A percentile compares a stretch with the other conserved stretches of the same genome.
Evolutionary conservation across 1,139 yeast species (phyloP).

Genomic region (Magnusiomyces ingens): DNA sequence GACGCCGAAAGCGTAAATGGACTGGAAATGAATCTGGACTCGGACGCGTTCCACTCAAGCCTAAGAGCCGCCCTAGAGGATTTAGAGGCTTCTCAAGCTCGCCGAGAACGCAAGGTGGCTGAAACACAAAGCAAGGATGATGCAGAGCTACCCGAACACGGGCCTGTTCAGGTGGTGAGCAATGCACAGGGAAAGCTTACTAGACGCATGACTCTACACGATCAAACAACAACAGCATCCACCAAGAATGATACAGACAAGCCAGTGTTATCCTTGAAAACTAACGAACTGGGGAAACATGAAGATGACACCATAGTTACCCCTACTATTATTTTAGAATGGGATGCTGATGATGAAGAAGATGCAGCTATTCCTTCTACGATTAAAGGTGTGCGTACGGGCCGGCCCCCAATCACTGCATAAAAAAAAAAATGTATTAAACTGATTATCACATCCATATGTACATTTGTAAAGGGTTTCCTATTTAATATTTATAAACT

Average conservation of each 20-base stretch:
- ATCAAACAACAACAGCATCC: slow-evolving; percentile 10
- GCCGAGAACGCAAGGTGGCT: neutral
- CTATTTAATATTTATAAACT: neutral
- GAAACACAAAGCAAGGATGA: neutral
- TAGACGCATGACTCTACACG: slow-evolving; percentile 23
- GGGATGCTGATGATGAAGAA: slow-evolving; percentile 29
- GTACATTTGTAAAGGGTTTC: neutral
- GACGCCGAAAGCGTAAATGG: neutral
- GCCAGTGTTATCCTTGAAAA: slow-evolving; percentile 2
- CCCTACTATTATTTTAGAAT: slow-evolving; percentile 28
- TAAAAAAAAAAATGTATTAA: neutral
- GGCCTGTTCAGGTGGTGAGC: neutral
- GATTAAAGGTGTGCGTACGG: no score
- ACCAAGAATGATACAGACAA: neutral
- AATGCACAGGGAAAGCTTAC: slow-evolving; percentile 13
- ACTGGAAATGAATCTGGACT: slow-evolving; percentile 4
- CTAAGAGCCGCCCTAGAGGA: slow-evolving; percentile 18
- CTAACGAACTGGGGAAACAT: neutral
- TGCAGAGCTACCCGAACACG: neutral
- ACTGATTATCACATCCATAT: neutral
- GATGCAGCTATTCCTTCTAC: slow-evolving; percentile 5
- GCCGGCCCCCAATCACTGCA: neutral
- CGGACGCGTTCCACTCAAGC: slow-evolving; percentile 16
- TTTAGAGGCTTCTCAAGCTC: neutral
- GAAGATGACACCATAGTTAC: slow-evolving; percentile 12